phyloP scores from a whole-genome alignment of 805 yeast genomes.

The Hanseniaspora nectarophila region DNA sequence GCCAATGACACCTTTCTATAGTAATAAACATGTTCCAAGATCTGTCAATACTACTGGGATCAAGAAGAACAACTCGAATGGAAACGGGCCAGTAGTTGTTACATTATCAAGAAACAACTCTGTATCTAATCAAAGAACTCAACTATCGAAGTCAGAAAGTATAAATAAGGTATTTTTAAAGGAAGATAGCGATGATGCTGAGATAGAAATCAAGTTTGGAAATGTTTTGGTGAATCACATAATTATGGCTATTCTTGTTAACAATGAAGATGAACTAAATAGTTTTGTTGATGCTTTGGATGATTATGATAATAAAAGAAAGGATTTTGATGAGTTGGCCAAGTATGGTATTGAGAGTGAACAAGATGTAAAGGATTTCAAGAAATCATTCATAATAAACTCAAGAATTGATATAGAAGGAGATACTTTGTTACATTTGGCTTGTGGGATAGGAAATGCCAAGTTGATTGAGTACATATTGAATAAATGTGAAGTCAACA shows the following conservation, averaged over 20 bases:
- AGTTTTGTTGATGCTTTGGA: background rate
- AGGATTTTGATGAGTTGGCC: background rate
- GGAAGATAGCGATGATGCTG: background rate
- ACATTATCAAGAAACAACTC: background rate
- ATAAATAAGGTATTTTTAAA: no score
- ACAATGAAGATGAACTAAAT: background rate
- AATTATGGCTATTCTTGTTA: background rate
- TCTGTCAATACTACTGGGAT: background rate
- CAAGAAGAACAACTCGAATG: background rate
- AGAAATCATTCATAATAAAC: constrained; percentile 40
- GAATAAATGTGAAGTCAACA: constrained; percentile 29
- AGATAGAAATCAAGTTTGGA: constrained; percentile 1
- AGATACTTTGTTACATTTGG: constrained; percentile 93
- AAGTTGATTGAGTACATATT: constrained; percentile 64
- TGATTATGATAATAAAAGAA: background rate
- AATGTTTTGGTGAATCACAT: background rate
- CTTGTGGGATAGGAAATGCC: constrained; percentile 85
- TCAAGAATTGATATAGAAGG: constrained; percentile 88
- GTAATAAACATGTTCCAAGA: background rate
- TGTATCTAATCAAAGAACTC: background rate
- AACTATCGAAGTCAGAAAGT: background rate
- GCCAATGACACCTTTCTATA: constrained; percentile 18
- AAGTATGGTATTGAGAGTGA: background rate
- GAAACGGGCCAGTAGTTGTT: background rate
- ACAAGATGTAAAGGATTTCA: background rate